Evolutionary conservation across 352 stramenopile genomes (phyloP).

Genomic region (Globisporangium spiculum): DNA sequence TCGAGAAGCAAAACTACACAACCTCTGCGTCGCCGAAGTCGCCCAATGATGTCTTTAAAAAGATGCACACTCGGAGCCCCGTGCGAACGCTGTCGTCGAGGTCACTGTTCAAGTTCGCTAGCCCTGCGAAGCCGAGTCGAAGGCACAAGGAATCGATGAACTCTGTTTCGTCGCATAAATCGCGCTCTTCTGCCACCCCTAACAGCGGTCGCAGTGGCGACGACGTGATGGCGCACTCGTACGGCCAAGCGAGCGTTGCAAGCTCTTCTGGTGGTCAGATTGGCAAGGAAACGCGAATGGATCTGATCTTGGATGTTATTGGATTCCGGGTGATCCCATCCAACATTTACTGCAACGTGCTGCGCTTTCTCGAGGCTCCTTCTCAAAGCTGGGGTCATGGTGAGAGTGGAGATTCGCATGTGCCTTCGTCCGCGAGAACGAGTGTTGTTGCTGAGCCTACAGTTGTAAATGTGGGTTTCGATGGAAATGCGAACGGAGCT

Average conservation of each 20-base stretch:
- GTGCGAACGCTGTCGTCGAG: conserved; percentile 38
- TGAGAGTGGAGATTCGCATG: conserved; percentile 4
- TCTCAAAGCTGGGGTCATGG: conserved; percentile 22
- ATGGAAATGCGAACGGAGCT: neutral
- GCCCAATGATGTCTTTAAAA: conserved; percentile 12
- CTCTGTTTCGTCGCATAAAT: conserved; percentile 13
- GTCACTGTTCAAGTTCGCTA: conserved; percentile 25
- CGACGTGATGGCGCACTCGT: conserved; percentile 10
- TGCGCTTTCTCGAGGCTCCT: conserved; percentile 58
- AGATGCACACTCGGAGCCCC: conserved; percentile 16
- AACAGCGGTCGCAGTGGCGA: conserved; percentile 14
- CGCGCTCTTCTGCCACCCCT: conserved; percentile 5
- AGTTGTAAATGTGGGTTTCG: neutral
- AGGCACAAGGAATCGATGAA: conserved; percentile 13
- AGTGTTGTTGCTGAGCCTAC: neutral
- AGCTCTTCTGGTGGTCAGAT: conserved; percentile 7
- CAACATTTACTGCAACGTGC: conserved; percentile 78
- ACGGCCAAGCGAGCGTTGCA: conserved; percentile 2
- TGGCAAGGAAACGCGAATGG: conserved; percentile 46
- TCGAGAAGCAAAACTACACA: neutral
- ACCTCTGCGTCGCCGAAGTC: neutral
- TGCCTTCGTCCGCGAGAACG: neutral
- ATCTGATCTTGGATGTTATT: conserved; percentile 67
- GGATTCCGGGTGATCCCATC: conserved; percentile 79
- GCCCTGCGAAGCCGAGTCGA: conserved; percentile 11